Base-by-base conservation (phyloP, 352 stramenopile species). In the Achlya hypogyna region DNA sequence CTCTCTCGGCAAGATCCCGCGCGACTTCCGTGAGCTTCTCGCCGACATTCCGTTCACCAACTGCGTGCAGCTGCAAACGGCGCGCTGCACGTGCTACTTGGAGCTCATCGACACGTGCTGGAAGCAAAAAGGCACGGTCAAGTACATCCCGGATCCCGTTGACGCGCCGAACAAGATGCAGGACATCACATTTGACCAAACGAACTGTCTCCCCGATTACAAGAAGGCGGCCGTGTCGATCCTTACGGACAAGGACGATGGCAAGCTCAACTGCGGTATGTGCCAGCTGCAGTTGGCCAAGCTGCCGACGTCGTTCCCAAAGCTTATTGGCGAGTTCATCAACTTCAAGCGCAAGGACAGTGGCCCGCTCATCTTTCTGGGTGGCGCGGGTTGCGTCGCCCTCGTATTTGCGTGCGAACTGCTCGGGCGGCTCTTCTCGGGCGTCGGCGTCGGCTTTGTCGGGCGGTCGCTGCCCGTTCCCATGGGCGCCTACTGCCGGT, bases 21-120 rank as follows among this genome's bases (percentile, higher is more conserved):
- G 84, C 27, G 85, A 93, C 69, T 93, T 93, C 72, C 89, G 87
- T 68, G 74, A 75, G 0, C 60, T 93, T 29, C 63, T 91, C 8
- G 53, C 64, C 0, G 49, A 81, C 51, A 75, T 91, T 27, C 85
- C 82, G 1, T 93, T 91, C 53, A 88, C 82, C 0, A 75, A 89
- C 56, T 93, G 85, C 67, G 29, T 89, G n/a, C 68, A 86, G 51
- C 82, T 86, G 52, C 77, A 67, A 2, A 75, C 74, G 5, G 78
- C 80, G 25, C 77, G 82, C n/a, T 93, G 85, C 31, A 72, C 73
- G 0, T 93, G 84, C 63, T 93, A 93, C 66, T 62, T 87, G 51
- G 72, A 91, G 10, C 53, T 91, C 38, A 72, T 93, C 18, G 76
- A 86, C 16, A 71, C 62, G 14, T 93, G 85, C 49, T 93, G 85